Percentiles rank a stretch among this genome's conserved stretches.
phyloP scores from a whole-genome alignment of 2,329 filamentous ascomycete species.

The Calycina marina region DNA sequence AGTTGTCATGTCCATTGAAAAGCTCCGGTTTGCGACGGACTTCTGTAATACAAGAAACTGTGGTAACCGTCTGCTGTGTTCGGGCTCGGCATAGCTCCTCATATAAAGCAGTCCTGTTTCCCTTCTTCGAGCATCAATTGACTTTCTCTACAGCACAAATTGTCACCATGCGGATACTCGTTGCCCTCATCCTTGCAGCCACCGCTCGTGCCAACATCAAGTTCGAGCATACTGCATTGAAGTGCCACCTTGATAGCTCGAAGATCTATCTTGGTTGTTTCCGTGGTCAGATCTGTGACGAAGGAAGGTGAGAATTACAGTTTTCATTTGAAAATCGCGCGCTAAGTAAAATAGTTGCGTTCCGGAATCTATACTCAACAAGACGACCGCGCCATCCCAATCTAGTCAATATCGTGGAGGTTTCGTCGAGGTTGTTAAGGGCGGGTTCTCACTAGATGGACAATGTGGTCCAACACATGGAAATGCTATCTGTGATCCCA shows the following conservation, averaged over 20 bases:
- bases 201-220: slow-evolving; percentile 31
- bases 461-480: slow-evolving; percentile 22
- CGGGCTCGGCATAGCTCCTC: too few relatives aligned
- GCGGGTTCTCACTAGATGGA: slow-evolving; percentile 27
- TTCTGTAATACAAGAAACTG: too few relatives aligned
- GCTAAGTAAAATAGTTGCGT: slow-evolving; percentile 13
- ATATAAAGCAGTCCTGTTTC: too few relatives aligned
- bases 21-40: too few relatives aligned
- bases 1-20: too few relatives aligned
- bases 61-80: too few relatives aligned
- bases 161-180: background rate
- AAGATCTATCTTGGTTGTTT: slow-evolving; percentile 21
- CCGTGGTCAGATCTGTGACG: slow-evolving; percentile 17
- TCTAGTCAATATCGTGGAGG: slow-evolving; percentile 7
- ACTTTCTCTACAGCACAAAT: too few relatives aligned
- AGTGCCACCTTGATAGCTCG: slow-evolving; percentile 23
- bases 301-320: slow-evolving; percentile 12
- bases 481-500: slow-evolving; percentile 24
- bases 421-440: slow-evolving; percentile 16
- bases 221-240: slow-evolving; percentile 30
- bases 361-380: slow-evolving; percentile 5
- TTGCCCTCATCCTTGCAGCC: slow-evolving; percentile 21
- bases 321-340: slow-evolving; percentile 1
- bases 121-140: too few relatives aligned
- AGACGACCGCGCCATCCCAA: too few relatives aligned